Evolutionary conservation across 176 grass and related monocot genomes (phyloP).

Genomic region (Eragrostis curvula): DNA sequence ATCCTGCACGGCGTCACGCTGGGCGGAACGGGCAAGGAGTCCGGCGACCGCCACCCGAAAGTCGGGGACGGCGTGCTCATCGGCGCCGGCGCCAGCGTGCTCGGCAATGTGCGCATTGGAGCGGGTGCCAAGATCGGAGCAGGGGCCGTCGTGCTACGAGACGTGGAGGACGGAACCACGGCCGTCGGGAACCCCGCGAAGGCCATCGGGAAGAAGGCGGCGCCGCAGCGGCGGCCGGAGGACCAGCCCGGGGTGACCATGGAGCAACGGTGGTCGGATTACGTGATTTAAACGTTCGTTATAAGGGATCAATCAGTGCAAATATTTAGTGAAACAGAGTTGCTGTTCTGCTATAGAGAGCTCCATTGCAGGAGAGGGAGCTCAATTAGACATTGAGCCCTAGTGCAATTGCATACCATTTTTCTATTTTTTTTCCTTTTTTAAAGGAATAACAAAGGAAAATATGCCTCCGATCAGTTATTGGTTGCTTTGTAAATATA

Average conservation of each 20-base stretch:
- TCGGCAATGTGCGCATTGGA: slow-evolving; percentile 77
- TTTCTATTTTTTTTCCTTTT: not conserved
- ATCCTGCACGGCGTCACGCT: slow-evolving; percentile 84
- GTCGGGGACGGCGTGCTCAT: slow-evolving; percentile 81
- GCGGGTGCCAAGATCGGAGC: slow-evolving; percentile 80
- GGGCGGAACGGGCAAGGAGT: slow-evolving; percentile 76
- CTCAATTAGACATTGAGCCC: slow-evolving; percentile 58
- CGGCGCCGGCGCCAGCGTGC: slow-evolving; percentile 81
- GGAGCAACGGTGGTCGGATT: slow-evolving; percentile 69
- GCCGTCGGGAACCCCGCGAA: slow-evolving; percentile 78
- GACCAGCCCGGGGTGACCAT: slow-evolving; percentile 52
- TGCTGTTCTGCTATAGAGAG: not conserved
- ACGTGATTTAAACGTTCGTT: not conserved
- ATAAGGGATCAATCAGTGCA: not conserved
- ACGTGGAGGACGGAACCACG: slow-evolving; percentile 61
- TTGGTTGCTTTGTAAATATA: slow-evolving; percentile 11
- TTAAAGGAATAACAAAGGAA: slow-evolving; percentile 34
- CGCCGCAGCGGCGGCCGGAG: slow-evolving; percentile 48
- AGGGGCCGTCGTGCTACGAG: slow-evolving; percentile 71
- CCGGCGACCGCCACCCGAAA: slow-evolving; percentile 90
- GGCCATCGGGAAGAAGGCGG: slow-evolving; percentile 46
- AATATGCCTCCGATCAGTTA: not conserved
- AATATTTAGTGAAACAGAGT: slow-evolving; percentile 24
- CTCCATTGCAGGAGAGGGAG: slow-evolving; percentile 21
- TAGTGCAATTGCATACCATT: not conserved